Evolutionary conservation across 129 eudicot genomes (phyloP), one percentile per base, ranked within the genome.

Genomic region (Escallonia rubra): DNA sequence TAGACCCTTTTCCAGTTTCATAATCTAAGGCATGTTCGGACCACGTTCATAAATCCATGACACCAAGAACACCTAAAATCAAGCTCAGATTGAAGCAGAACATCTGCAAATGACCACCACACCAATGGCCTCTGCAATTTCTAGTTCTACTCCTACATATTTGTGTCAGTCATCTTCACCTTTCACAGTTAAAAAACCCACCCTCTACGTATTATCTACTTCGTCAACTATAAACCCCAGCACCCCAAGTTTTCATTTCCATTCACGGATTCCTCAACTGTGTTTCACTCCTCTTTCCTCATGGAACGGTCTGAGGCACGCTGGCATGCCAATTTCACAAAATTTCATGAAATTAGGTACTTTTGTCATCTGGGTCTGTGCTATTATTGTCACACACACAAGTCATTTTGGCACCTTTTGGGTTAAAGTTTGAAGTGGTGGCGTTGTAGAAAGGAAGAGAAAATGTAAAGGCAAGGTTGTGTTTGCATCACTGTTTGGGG

Each of bases 401-500:
- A 10, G 3, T 50, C 12, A 8, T 49, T 41, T 40, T 7, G 48
- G 0, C 8, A 8, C 1, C 11, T 49, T 46, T 64, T 65, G 1
- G 7, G 7, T 50, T 7, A 3, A 39, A n/a, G 41, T 13, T 40
- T 61, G 63, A 44, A 68, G 9, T 55, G 49, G 51, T 65, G 38
- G 48, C 58, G 63, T 67, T 74, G 67, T 84, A 91, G 97, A 70
- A 59, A 88, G 77, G 78, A 83, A 72, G 72, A 73, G 75, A 16
- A 83, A 64, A 73, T 69, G 80, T 77, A 74, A 66, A 64, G 79
- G 90, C 56, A 80, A 69, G 72, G 79, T 84, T 51, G 95, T 82
- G 7, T 81, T 49, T 84, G 98, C 96, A 66, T 93, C 98, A 78
- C 61, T 93, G 43, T 93, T 93, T 86, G 98, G 96, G 73, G 96